A percentile compares a stretch with the other conserved stretches of the same genome.
Conservation (phyloP, 2,329 filamentous ascomycete genomes). For the Bisporella sp. region DNA sequence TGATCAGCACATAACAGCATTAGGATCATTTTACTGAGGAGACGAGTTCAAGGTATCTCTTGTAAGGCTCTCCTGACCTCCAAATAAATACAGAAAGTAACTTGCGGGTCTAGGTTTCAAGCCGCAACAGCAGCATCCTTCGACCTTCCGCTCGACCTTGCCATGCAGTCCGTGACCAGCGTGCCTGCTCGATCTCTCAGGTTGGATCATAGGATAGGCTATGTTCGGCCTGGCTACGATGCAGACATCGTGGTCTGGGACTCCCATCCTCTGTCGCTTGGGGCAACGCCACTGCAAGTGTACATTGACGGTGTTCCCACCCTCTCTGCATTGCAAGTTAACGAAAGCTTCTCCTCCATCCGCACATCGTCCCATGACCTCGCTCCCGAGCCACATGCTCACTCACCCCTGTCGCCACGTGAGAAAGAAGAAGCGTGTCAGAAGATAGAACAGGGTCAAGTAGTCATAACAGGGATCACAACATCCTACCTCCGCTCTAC, state of each 20-base stretch:
- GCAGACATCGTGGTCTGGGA: constrained; percentile 45
- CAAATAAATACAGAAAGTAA: background rate
- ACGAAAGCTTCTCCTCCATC: constrained; percentile 20
- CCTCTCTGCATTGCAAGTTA: constrained; percentile 28
- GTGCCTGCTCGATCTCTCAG: constrained; percentile 37
- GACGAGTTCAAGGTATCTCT: constrained; percentile 35
- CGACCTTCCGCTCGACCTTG: constrained; percentile 32
- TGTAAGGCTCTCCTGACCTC: constrained; percentile 16
- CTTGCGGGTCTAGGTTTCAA: constrained; percentile 25
- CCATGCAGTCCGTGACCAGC: constrained; percentile 38
- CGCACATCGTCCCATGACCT: background rate
- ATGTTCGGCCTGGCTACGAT: constrained; percentile 37
- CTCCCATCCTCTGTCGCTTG: constrained; percentile 37
- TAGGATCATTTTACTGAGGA: constrained; percentile 29
- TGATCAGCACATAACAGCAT: constrained; percentile 1
- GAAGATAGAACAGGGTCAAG: constrained; percentile 16
- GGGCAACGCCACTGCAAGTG: constrained; percentile 39
- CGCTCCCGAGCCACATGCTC: constrained; percentile 17
- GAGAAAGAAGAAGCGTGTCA: constrained; percentile 22
- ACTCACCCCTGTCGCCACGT: constrained; percentile 4
- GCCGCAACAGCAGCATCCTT: constrained; percentile 36
- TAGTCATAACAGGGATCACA: constrained; percentile 33
- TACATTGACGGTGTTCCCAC: constrained; percentile 38
- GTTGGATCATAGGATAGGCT: constrained; percentile 37
- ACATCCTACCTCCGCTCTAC: constrained; percentile 25